Base-by-base conservation (phyloP, 495 filamentous ascomycete species). In the Annulohypoxylon stygium region DNA sequence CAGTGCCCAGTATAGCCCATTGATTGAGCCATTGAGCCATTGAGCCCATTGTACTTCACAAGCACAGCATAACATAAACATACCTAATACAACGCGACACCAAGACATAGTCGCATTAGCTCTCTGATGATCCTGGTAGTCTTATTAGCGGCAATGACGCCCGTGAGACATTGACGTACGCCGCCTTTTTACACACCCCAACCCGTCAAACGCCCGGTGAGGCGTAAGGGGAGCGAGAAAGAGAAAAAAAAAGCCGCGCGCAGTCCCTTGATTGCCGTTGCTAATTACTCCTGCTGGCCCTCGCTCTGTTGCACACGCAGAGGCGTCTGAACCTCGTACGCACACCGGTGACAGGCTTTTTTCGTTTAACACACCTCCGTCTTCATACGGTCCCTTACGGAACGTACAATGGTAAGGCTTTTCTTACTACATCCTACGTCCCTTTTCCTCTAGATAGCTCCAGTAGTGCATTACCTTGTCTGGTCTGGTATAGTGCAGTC, bases 401-500 rank as follows among this genome's bases (percentile, higher is more conserved):
- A 75, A 70, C 61, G 70, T 54, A 76, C 75, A 75, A 85, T 86
- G 83, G 84, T 86, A 84, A 85, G 84, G 78, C 20, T 75, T 69
- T 76, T 79, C 76, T 72, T 79, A 74, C 73, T 75, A 78, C 75
- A 80, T 74, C 75, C 30, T 30, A 30, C 30, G 30, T 30, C 30
- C 30, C 74, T 75, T 57, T 41, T 69, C 47, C 59, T 69, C 43
- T 73, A 69, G 69, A 73, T 73, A 69, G 72, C 71, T 67, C 34
- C 71, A 74, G 75, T 78, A 77, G 71, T 67, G 63, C 67, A 73
- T 74, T 74, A 58, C 75, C 63, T 59, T 68, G 30, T 54, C 70
- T 67, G 69, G 67, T 65, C 37, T 65, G 30, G 69, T 51, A 76
- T 68, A 69, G 76, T 81, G 76, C 81, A 79, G 82, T 82, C 78